Evolutionary conservation across 1,284 basidiomycete genomes (phyloP).

Genomic region (Ceratobasidium sp.): DNA sequence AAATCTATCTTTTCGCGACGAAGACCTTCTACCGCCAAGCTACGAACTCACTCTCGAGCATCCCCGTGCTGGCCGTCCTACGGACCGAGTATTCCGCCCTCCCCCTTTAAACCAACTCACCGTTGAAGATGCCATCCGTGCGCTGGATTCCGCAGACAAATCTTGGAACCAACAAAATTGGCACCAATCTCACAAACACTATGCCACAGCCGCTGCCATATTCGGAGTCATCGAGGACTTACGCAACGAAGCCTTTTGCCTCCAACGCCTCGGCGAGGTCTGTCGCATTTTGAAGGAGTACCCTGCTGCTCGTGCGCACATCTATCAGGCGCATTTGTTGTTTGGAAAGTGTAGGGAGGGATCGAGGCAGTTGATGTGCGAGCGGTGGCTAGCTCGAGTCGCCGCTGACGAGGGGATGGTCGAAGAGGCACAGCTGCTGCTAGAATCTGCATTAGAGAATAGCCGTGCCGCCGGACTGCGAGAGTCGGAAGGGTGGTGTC

Average conservation of each 20-base stretch:
- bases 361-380: conserved; percentile 35
- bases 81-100: neutral
- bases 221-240: conserved; percentile 12
- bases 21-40: conserved; percentile 15
- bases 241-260: conserved; percentile 30
- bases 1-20: neutral
- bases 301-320: conserved; percentile 27
- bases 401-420: conserved; percentile 15
- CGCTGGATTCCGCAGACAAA: conserved; percentile 16
- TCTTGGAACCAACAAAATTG: conserved; percentile 25
- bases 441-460: conserved; percentile 18
- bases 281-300: conserved; percentile 10
- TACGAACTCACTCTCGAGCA: conserved; percentile 31
- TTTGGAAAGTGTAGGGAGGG: conserved; percentile 26
- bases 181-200: conserved; percentile 24
- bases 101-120: conserved; percentile 9
- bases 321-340: conserved; percentile 26
- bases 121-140: conserved; percentile 7
- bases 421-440: conserved; percentile 16
- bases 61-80: neutral
- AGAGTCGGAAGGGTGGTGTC: conserved; percentile 41
- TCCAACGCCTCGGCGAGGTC: conserved; percentile 31
- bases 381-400: conserved; percentile 31
- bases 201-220: conserved; percentile 25
- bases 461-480: conserved; percentile 27